Conservation (phyloP, 2,329 filamentous ascomycete species). For the Fusarium citri region DNA sequence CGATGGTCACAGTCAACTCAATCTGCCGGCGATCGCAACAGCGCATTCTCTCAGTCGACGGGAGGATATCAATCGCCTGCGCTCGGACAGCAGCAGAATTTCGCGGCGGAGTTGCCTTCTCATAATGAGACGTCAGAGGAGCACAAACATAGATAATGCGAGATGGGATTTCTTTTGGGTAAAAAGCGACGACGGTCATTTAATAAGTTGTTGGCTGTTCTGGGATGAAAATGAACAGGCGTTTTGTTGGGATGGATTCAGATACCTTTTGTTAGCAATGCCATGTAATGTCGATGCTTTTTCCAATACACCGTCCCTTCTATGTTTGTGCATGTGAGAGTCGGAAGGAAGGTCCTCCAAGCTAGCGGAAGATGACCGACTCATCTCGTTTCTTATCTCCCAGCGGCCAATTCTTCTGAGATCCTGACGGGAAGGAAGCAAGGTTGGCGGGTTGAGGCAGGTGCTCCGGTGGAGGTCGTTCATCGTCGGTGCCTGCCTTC, state of each 20-base stretch:
- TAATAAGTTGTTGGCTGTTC: slow-evolving; percentile 3
- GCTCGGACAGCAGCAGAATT: slow-evolving; percentile 57
- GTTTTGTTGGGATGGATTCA: slow-evolving; percentile 16
- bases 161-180: background rate
- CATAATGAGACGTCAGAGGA: slow-evolving; percentile 63
- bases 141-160: slow-evolving; percentile 44
- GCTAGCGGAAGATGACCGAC: background rate
- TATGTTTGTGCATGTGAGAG: background rate
- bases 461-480: background rate
- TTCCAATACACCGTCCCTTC: background rate
- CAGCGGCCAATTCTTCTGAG: background rate
- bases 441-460: background rate
- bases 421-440: background rate
- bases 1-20: slow-evolving; percentile 57
- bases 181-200: slow-evolving; percentile 15
- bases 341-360: background rate
- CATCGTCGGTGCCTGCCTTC: background rate
- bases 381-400: background rate
- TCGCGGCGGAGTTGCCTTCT: slow-evolving; percentile 58
- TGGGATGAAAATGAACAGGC: slow-evolving; percentile 20
- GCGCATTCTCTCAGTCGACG: slow-evolving; percentile 43
- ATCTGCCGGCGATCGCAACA: slow-evolving; percentile 38
- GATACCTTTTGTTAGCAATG: slow-evolving; percentile 26
- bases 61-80: slow-evolving; percentile 53
- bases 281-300: background rate